Evolutionary conservation across 352 stramenopile species (phyloP), one percentile per base, ranked within the genome.

Genomic region (Pythium sp.): DNA sequence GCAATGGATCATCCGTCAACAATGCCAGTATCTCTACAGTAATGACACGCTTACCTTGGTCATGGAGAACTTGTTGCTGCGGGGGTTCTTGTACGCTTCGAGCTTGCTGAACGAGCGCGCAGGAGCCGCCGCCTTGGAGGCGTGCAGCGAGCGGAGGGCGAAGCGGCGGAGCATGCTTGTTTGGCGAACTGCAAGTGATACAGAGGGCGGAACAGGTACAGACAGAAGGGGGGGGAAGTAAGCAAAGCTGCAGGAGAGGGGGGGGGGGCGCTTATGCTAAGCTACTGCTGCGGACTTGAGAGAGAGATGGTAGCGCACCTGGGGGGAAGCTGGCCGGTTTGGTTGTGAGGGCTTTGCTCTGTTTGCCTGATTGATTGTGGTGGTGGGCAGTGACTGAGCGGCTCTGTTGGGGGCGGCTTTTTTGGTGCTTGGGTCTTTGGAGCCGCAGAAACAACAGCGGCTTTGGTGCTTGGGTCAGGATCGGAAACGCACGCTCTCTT

Each of bases 11-110:
- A 2, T 5, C 12, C 11, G 5, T 43, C 36, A 18, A 43, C 9
- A n/a, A 49, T 15, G 5, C 15, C 15, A n/a, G 41, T 14, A n/a
- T 47, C 41, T 47, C 15, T 22, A 43, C 14, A 12, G 36, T 24
- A 8, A 20, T 38, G 36, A 47, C 5, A 62, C 24, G 14, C 69
- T 6, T 59, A 76, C 74, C 75, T 95, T 95, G 63, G 88, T 94
- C 88, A 95, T 95, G 47, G 86, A 94, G 71, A 94, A 95, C 74
- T 92, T 91, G 64, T 85, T 79, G 53, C 82, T 87, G 69, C 86
- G 84, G 26, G 84, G 86, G 71, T 94, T 92, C 69, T 87, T 86
- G 78, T 92, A 94, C 34, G 75, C 73, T 38, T 89, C 61, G 38
- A 67, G 49, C 59, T 71, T 61, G 51, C 66, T 71, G 66, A 71